Conservation (phyloP, 1,284 basidiomycete species). For the Cystobasidium pallidum region DNA sequence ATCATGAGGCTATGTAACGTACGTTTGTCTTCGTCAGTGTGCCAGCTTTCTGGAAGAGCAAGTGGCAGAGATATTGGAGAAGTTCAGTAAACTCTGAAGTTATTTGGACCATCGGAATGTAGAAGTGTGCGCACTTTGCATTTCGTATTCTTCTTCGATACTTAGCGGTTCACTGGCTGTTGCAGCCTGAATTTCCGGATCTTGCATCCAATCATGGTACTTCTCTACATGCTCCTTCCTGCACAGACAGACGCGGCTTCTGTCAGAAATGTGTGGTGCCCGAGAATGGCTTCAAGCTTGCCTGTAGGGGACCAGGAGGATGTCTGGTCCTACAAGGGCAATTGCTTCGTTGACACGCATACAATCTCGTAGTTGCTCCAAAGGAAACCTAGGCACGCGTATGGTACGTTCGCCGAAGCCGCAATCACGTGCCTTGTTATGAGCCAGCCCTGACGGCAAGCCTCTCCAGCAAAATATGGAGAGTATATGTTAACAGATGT, state of each 20-base stretch:
- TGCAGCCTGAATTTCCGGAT: slow-evolving; percentile 70
- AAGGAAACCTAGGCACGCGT: neutral
- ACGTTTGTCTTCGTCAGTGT: slow-evolving; percentile 71
- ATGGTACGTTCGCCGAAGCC: neutral
- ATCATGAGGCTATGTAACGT: neutral
- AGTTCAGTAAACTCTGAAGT: neutral
- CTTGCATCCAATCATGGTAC: slow-evolving; percentile 91
- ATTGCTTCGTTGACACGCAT: slow-evolving; percentile 70
- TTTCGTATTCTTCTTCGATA: slow-evolving; percentile 82
- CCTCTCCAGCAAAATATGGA: neutral
- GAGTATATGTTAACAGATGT: neutral
- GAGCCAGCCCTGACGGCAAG: no score
- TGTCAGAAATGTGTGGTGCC: neutral
- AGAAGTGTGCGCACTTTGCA: slow-evolving; percentile 72
- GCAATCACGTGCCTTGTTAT: neutral
- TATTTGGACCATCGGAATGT: neutral
- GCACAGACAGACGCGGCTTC: neutral
- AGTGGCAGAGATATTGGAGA: neutral
- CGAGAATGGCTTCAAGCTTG: slow-evolving; percentile 51
- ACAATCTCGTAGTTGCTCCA: neutral
- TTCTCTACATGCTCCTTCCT: slow-evolving; percentile 47
- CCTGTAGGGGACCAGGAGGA: slow-evolving; percentile 76
- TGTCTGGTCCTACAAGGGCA: slow-evolving; percentile 66
- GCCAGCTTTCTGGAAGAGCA: slow-evolving; percentile 71
- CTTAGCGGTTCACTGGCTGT: slow-evolving; percentile 86